Conservation (phyloP, 768 basidiomycete species). For the Trametes maxima region DNA sequence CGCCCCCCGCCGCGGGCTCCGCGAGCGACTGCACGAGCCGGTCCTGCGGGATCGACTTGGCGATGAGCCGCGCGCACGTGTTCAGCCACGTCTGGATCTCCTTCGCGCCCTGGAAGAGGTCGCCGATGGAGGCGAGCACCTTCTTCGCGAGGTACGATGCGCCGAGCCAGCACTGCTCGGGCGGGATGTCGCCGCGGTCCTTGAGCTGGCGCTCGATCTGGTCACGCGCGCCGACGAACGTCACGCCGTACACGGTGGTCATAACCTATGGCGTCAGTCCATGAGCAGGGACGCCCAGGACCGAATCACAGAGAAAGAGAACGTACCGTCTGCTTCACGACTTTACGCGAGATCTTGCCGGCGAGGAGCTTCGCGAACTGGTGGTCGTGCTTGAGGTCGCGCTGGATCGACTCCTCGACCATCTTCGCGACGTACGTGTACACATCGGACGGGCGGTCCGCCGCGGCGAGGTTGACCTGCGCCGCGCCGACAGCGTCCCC, state of each 20-base stretch:
- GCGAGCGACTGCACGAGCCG: conserved; percentile 53
- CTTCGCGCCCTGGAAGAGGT: conserved; percentile 91
- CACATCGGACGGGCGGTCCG: conserved; percentile 90
- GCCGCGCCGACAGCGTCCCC: conserved; percentile 86
- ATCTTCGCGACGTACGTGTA: conserved; percentile 90
- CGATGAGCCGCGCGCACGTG: conserved; percentile 77
- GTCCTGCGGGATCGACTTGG: conserved; percentile 81
- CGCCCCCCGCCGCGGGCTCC: conserved; percentile 6
- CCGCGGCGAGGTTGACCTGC: conserved; percentile 88
- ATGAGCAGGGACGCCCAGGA: background rate
- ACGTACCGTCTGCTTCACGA: conserved; percentile 94
- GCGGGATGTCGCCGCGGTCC: conserved; percentile 69
- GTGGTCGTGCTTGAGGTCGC: conserved; percentile 51
- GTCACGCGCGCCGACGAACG: conserved; percentile 90
- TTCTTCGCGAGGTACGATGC: conserved; percentile 81
- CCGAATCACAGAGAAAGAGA: background rate
- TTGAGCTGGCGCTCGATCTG: conserved; percentile 91
- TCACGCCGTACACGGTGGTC: conserved; percentile 99
- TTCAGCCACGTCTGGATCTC: conserved; percentile 92
- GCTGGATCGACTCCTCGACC: conserved; percentile 69
- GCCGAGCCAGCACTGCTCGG: conserved; percentile 72
- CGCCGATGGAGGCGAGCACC: conserved; percentile 84
- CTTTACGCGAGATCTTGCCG: conserved; percentile 87
- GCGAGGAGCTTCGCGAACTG: conserved; percentile 59
- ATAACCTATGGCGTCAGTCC: conserved; percentile 62